These are phyloP conservation scores for Sugiyamaella japonica DNA, from an alignment of 1,139 yeast species.

Conservation along the genomic window DNA sequence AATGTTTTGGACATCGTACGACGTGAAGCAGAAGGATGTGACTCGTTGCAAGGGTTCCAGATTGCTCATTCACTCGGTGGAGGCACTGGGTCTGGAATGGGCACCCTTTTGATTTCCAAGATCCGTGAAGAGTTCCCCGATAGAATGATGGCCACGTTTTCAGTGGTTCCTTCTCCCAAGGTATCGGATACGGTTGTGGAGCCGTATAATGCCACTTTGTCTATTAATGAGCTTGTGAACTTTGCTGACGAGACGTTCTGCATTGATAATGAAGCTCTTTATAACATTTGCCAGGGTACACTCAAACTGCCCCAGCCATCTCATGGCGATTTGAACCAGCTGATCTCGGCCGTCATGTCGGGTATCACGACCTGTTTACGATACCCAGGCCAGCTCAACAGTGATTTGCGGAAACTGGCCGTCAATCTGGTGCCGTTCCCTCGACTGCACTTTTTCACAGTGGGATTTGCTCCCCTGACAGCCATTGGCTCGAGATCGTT, in stretches of 20 bases:
- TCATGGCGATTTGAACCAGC: constrained; percentile 72
- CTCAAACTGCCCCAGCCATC: constrained; percentile 77
- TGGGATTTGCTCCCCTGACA: constrained; percentile 89
- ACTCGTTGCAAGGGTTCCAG: constrained; percentile 91
- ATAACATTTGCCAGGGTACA: constrained; percentile 83
- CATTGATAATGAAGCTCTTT: constrained; percentile 90
- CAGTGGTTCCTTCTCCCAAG: constrained; percentile 89
- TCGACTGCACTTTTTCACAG: constrained; percentile 92
- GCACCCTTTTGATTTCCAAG: constrained; percentile 75
- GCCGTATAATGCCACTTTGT: constrained; percentile 89
- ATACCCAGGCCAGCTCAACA: constrained; percentile 91
- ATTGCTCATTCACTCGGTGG: constrained; percentile 93
- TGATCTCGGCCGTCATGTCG: constrained; percentile 88
- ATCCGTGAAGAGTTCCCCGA: constrained; percentile 89
- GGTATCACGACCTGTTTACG: constrained; percentile 87
- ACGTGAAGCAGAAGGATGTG: constrained; percentile 92
- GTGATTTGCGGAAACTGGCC: constrained; percentile 87
- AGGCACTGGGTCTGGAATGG: constrained; percentile 97
- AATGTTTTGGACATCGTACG: constrained; percentile 84
- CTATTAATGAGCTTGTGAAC: constrained; percentile 90
- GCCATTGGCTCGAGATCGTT: constrained; percentile 71
- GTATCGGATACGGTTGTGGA: constrained; percentile 91
- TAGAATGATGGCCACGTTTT: constrained; percentile 94
- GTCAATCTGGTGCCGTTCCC: constrained; percentile 94
- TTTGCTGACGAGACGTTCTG: constrained; percentile 91